phyloP scores from a whole-genome alignment of 2,329 filamentous ascomycete genomes.

The Peltaster fructicola region DNA sequence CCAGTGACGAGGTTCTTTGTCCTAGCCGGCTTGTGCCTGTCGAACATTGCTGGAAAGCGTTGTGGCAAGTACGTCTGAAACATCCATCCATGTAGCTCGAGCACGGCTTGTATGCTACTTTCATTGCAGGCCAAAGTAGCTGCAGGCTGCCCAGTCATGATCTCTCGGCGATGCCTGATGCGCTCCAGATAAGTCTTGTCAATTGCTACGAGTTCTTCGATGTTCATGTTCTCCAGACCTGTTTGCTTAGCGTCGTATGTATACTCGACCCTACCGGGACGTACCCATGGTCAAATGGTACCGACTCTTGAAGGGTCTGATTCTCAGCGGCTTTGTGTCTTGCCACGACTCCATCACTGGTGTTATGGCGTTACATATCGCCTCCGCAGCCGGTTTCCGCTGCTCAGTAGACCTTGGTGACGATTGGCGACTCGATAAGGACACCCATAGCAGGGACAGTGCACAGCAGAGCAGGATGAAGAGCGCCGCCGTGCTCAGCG shows the following conservation, averaged over 20 bases:
- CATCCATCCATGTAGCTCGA: conserved; percentile 41
- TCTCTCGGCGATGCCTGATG: conserved; percentile 29
- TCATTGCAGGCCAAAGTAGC: conserved; percentile 23
- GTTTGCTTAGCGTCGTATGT: conserved; percentile 3
- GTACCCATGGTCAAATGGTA: conserved; percentile 48
- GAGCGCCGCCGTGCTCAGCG: no score
- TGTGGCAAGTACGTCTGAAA: conserved; percentile 36
- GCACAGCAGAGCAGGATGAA: no score
- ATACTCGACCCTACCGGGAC: conserved; percentile 3
- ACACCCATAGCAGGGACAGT: no score
- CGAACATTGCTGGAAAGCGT: conserved; percentile 35
- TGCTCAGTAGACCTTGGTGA: no score
- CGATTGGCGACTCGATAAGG: no score
- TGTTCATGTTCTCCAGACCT: conserved; percentile 35
- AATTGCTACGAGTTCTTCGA: conserved; percentile 39
- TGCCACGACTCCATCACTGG: conserved; percentile 18
- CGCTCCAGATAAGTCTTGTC: conserved; percentile 41
- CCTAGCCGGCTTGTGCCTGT: conserved; percentile 8
- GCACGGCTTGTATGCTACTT: conserved; percentile 28
- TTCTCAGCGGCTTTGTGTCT: conserved; percentile 30
- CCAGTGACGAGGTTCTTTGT: conserved; percentile 4
- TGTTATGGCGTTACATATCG: conserved; percentile 2
- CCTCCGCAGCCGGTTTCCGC: no score
- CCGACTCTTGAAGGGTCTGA: conserved; percentile 42
- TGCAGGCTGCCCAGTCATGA: conserved; percentile 27